phyloP scores from a whole-genome alignment of 78 protist species.

The Diacronema lutheri region DNA sequence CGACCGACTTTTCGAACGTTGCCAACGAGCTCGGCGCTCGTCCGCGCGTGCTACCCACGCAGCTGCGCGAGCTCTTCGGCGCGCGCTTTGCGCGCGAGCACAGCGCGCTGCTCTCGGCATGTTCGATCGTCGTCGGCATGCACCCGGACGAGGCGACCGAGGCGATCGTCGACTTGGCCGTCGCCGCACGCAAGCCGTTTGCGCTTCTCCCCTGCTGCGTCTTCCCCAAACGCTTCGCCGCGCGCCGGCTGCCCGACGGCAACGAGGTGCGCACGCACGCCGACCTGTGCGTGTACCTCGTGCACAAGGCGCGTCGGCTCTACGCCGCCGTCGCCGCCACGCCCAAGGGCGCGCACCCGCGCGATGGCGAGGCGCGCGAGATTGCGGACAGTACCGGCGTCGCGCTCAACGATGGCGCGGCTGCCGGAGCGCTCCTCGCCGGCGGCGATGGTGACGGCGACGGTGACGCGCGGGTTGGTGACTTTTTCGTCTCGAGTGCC shows the following conservation, averaged over 20 bases:
- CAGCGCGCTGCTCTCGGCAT: not conserved
- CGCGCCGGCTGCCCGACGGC: not conserved
- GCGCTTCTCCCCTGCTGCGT: slow-evolving; percentile 52
- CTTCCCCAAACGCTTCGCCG: not conserved
- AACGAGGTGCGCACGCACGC: not conserved
- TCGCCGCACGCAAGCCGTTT: slow-evolving; percentile 23
- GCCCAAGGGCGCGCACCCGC: too few species aligned
- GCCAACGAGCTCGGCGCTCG: too few species aligned
- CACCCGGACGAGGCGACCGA: slow-evolving; percentile 57
- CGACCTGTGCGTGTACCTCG: not conserved
- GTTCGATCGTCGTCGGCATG: slow-evolving; percentile 42
- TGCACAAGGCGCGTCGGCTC: too few species aligned
- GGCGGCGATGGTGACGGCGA: too few species aligned
- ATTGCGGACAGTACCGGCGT: too few species aligned
- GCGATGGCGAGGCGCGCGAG: too few species aligned
- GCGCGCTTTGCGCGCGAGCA: not conserved
- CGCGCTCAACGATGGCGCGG: too few species aligned
- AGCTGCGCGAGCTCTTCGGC: not conserved
- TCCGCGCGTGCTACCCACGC: not conserved
- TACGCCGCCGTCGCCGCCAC: too few species aligned
- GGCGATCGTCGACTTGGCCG: slow-evolving; percentile 23
- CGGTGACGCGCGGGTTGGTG: too few species aligned
- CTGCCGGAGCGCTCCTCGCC: too few species aligned
- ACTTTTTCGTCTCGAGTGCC: too few species aligned
- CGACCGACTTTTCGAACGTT: too few species aligned